A percentile compares a stretch with the other conserved stretches of the same genome.
These are phyloP conservation scores for Neurospora intermedia DNA, from an alignment of 495 filamentous ascomycete species.

Conservation along the genomic window DNA sequence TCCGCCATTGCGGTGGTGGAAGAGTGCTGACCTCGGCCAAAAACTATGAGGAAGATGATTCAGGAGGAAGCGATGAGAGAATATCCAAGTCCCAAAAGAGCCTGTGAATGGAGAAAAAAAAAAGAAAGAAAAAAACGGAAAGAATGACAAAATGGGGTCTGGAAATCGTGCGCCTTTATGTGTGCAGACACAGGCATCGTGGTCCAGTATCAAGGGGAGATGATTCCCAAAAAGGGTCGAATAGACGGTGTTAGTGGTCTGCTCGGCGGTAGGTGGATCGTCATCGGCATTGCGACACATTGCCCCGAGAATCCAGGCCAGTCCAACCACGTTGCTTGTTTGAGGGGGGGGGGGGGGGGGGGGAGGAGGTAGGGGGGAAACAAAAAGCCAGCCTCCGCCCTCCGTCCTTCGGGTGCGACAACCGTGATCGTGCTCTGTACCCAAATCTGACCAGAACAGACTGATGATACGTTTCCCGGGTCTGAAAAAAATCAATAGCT, in stretches of 20 bases:
- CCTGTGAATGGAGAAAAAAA: not conserved
- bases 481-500: not conserved
- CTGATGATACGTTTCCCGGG: not conserved
- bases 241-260: not conserved
- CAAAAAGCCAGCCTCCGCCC: not conserved
- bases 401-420: not conserved
- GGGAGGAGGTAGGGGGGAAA: too few relatives aligned
- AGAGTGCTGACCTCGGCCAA: not conserved
- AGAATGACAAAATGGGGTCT: not conserved
- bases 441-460: not conserved
- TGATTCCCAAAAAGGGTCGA: not conserved
- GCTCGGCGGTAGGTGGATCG: not conserved
- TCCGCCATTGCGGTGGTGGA: not conserved
- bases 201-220: not conserved
- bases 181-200: not conserved
- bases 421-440: not conserved
- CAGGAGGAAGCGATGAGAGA: not conserved
- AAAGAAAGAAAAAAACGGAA: not conserved
- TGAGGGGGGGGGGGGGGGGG: too few relatives aligned
- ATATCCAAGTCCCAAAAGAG: not conserved
- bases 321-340: not conserved
- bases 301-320: not conserved
- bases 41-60: not conserved
- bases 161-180: not conserved
- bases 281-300: not conserved